These are phyloP conservation scores for Penicillium bovifimosum DNA, from an alignment of 495 filamentous ascomycete species.

Conservation along the genomic window DNA sequence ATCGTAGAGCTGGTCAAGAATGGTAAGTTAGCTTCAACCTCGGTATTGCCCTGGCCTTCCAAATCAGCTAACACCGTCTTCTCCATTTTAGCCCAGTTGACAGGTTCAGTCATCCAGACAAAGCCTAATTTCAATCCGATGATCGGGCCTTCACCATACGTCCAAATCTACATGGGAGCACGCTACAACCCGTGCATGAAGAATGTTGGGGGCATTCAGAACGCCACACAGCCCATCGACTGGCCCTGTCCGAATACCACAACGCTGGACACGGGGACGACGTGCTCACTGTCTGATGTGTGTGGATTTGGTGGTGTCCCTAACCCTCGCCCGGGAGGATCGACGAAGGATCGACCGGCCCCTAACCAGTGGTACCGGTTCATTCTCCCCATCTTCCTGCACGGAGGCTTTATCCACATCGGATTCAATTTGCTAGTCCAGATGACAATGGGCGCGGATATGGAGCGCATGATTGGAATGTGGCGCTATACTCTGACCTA, in stretches of 20 bases:
- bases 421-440: constrained; percentile 92
- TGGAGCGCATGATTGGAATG: constrained; percentile 82
- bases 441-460: constrained; percentile 77
- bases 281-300: constrained; percentile 69
- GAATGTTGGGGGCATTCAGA: constrained; percentile 61
- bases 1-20: constrained; percentile 82
- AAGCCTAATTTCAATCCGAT: constrained; percentile 88
- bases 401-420: constrained; percentile 90
- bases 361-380: constrained; percentile 97
- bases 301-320: constrained; percentile 77
- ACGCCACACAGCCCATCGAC: constrained; percentile 41
- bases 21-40: constrained; percentile 45
- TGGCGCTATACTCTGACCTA: constrained; percentile 86
- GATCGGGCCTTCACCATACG: constrained; percentile 86
- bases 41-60: not conserved
- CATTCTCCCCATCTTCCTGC: constrained; percentile 91
- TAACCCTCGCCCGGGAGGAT: constrained; percentile 44
- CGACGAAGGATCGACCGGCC: constrained; percentile 39
- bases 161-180: constrained; percentile 95
- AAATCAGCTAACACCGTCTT: constrained; percentile 9
- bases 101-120: constrained; percentile 69
- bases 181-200: constrained; percentile 95
- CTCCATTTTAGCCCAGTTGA: constrained; percentile 31
- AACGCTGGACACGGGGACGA: constrained; percentile 30
- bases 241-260: constrained; percentile 80